A percentile compares a stretch with the other conserved stretches of the same genome.
Evolutionary conservation across 768 basidiomycete genomes (phyloP).

Genomic region (Phylloporus sp.): DNA sequence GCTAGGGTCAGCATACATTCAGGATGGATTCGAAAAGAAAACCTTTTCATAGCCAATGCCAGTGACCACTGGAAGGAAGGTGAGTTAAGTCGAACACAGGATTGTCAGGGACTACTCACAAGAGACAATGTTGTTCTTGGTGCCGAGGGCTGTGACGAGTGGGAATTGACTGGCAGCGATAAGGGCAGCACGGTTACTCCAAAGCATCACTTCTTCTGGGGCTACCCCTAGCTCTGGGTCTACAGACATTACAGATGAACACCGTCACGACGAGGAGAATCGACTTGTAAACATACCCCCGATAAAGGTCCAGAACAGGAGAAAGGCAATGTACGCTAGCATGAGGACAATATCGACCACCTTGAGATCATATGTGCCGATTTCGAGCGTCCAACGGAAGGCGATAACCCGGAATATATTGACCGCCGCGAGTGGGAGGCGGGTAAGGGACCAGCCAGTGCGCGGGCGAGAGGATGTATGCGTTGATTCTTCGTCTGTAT

Average conservation of each 20-base stretch:
- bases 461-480: background rate
- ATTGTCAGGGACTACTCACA: conserved; percentile 17
- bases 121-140: conserved; percentile 48
- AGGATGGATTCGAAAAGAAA: background rate
- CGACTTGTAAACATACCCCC: conserved; percentile 37
- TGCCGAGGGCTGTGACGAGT: conserved; percentile 43
- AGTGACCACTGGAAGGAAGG: conserved; percentile 20
- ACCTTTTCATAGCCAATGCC: conserved; percentile 30
- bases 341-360: conserved; percentile 47
- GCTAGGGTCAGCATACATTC: background rate
- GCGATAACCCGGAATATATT: conserved; percentile 46
- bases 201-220: conserved; percentile 15
- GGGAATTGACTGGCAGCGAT: conserved; percentile 39
- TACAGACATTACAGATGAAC: background rate
- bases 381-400: conserved; percentile 46
- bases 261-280: background rate
- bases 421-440: conserved; percentile 35
- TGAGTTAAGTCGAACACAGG: background rate
- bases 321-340: conserved; percentile 41
- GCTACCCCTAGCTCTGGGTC: conserved; percentile 1
- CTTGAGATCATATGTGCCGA: conserved; percentile 39
- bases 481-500: conserved; percentile 16
- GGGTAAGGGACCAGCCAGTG: conserved; percentile 35
- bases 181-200: conserved; percentile 28
- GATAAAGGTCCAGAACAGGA: conserved; percentile 42